Percentiles rank a stretch among this genome's conserved stretches.
Conservation (phyloP, 805 yeast species). For the Candida methanosorbosa region DNA sequence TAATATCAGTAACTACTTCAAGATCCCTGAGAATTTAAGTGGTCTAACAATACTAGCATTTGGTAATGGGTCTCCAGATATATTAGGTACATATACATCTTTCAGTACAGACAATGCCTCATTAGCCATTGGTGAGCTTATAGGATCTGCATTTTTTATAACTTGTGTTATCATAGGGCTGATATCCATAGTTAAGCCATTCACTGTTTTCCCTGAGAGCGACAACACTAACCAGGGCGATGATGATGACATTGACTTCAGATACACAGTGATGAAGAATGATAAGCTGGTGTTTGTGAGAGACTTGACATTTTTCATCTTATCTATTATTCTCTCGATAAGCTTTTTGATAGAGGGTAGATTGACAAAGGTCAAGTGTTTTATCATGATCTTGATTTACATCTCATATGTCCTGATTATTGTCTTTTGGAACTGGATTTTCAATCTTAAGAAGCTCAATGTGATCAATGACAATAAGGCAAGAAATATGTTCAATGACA, state of each 20-base stretch:
- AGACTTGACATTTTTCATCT: constrained; percentile 53
- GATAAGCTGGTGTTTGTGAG: constrained; percentile 41
- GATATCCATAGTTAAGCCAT: constrained; percentile 63
- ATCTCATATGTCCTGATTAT: constrained; percentile 48
- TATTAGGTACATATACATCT: constrained; percentile 77
- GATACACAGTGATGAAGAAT: constrained; percentile 17
- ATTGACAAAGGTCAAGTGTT: constrained; percentile 45
- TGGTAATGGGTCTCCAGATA: constrained; percentile 92
- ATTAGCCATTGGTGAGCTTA: constrained; percentile 81
- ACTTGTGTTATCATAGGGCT: constrained; percentile 73
- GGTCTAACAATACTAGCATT: constrained; percentile 86
- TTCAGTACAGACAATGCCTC: constrained; percentile 59
- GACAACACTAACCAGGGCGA: constrained; percentile 1
- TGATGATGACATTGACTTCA: constrained; percentile 4
- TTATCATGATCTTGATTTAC: constrained; percentile 48
- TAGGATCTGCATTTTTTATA: constrained; percentile 84
- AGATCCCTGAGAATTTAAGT: constrained; percentile 70
- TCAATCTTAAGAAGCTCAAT: constrained; percentile 7
- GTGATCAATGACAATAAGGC: constrained; percentile 15
- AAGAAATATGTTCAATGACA: constrained; percentile 20
- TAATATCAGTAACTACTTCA: constrained; percentile 52
- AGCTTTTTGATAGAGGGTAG: constrained; percentile 41
- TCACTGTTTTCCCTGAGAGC: constrained; percentile 30
- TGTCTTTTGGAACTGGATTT: constrained; percentile 31
- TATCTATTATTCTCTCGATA: constrained; percentile 41